Conservation (phyloP, 202 grass and related monocot genomes). For the Digitaria exilis region DNA sequence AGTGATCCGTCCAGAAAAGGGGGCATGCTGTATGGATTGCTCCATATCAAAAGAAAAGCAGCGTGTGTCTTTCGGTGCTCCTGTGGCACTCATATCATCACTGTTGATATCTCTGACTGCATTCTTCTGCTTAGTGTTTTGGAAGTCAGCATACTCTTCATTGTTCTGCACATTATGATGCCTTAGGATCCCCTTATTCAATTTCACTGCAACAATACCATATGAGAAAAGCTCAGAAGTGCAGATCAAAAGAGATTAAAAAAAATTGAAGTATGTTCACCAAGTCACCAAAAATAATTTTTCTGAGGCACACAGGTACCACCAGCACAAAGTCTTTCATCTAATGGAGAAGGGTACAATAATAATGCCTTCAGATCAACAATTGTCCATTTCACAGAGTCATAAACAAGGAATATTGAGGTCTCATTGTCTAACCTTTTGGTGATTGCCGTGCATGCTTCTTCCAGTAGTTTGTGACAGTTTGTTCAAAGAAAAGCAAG, state of each 20-base stretch:
- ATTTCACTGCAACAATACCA: slow-evolving; percentile 45
- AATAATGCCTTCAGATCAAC: slow-evolving; percentile 36
- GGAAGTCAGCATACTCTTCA: slow-evolving; percentile 41
- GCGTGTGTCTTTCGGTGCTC: slow-evolving; percentile 16
- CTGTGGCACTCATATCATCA: slow-evolving; percentile 45
- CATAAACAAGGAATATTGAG: slow-evolving; percentile 21
- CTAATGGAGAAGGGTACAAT: slow-evolving; percentile 44
- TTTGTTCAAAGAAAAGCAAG: slow-evolving; percentile 85
- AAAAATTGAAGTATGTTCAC: slow-evolving; percentile 33
- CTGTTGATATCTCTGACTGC: slow-evolving; percentile 43
- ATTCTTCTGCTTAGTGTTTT: slow-evolving; percentile 40
- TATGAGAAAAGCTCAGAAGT: slow-evolving; percentile 37
- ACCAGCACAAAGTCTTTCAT: slow-evolving; percentile 42
- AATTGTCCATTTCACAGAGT: slow-evolving; percentile 30
- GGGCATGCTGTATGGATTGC: slow-evolving; percentile 34
- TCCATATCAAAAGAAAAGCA: slow-evolving; percentile 55
- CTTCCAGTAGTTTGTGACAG: slow-evolving; percentile 75
- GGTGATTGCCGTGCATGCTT: slow-evolving; percentile 34
- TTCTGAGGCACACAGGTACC: slow-evolving; percentile 35
- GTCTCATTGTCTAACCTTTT: slow-evolving; percentile 56
- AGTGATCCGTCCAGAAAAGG: slow-evolving; percentile 38
- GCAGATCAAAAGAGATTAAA: slow-evolving; percentile 39
- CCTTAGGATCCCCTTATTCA: slow-evolving; percentile 37
- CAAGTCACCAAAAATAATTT: slow-evolving; percentile 54
- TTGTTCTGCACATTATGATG: slow-evolving; percentile 51